A percentile compares a stretch with the other conserved stretches of the same genome.
Evolutionary conservation across 1,284 basidiomycete genomes (phyloP).

Genomic region (Heterobasidion parviporum): DNA sequence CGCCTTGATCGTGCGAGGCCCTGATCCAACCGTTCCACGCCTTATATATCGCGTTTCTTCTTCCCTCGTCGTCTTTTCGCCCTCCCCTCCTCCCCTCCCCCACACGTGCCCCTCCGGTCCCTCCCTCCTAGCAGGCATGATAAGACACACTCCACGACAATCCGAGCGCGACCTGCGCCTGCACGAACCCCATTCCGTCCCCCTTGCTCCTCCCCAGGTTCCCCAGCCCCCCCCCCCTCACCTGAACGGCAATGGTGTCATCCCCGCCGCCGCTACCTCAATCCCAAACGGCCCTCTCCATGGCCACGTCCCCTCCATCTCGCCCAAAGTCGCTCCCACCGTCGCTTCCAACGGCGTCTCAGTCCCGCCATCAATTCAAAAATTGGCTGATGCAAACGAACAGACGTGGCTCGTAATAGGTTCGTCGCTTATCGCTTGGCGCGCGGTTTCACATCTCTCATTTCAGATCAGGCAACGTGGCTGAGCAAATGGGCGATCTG

Average conservation of each 20-base stretch:
- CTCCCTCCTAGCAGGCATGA: conserved; percentile 38
- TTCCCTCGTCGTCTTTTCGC: conserved; percentile 9
- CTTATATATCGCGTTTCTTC: conserved; percentile 32
- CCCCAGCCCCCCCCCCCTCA: conserved; percentile 14
- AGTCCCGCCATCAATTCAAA: conserved; percentile 47
- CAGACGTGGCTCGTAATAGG: conserved; percentile 91
- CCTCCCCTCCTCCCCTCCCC: conserved; percentile 17
- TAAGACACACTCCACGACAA: conserved; percentile 48
- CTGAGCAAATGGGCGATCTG: conserved; percentile 86
- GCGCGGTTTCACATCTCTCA: conserved; percentile 12
- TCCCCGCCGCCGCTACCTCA: conserved; percentile 22
- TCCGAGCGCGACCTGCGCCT: conserved; percentile 49
- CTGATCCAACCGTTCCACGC: conserved; percentile 21
- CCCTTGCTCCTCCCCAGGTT: conserved; percentile 22
- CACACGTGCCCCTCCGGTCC: conserved; percentile 11
- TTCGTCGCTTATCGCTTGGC: conserved; percentile 25
- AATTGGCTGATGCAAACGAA: conserved; percentile 79
- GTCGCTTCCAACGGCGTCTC: conserved; percentile 2
- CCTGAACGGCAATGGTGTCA: conserved; percentile 45
- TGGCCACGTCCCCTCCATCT: conserved; percentile 34
- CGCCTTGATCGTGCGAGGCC: conserved; percentile 22
- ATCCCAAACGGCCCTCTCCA: conserved; percentile 25
- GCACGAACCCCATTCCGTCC: conserved; percentile 46
- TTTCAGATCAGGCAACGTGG: conserved; percentile 62
- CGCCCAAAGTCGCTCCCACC: conserved; percentile 32